Base-by-base conservation (phyloP, 352 stramenopile species). In the Globisporangium acanthophoron region DNA sequence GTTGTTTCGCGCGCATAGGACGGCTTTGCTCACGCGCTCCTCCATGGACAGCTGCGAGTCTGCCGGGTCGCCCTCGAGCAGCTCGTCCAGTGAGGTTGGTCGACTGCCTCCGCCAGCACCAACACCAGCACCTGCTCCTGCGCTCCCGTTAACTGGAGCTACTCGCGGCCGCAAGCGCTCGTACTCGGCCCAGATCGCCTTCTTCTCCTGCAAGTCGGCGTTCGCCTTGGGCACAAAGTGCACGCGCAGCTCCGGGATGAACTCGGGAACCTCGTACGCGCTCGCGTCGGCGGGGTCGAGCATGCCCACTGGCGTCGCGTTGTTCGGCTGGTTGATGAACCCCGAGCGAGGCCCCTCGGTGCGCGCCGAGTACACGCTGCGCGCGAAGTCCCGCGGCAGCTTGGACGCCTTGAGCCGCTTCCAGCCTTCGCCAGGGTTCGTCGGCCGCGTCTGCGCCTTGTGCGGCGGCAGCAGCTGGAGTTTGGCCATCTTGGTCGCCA, bases 1-100 rank as follows among this genome's bases (percentile, higher is more conserved):
- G 70, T 88, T 90, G 77, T 88, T 92, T 27, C 80, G 76, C 31
- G 85, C 78, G 31, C 74, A 90, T 8, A 91, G 66, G 11, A 94
- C 57, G 6, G 78, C 81, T 46, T 69, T 72, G 31, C 65, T 66
- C 27, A 84, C 72, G 18, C 63, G 69, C 40, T 83, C 66, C 44
- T 83, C 76, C 68, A 79, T 74, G 29, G 61, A 61, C 45, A 73
- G 51, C 46, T 75, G 65, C 12, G 55, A 33, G 51, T 76, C 73
- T 1, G 55, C 52, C 8, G 70, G 62, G 8, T 81, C 72, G 8
- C 45, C 64, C 37, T 87, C 76, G 21, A 87, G 73, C 54, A 83
- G 52, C 5, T 74, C 69, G 50, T 81, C 70, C 39, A 87, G 74
- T 46, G 79, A 45, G 5, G 72, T 67, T 46, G 73, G 59, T 40